phyloP scores from a whole-genome alignment of 2,329 filamentous ascomycete genomes.

The Cordyceps cicadae region DNA sequence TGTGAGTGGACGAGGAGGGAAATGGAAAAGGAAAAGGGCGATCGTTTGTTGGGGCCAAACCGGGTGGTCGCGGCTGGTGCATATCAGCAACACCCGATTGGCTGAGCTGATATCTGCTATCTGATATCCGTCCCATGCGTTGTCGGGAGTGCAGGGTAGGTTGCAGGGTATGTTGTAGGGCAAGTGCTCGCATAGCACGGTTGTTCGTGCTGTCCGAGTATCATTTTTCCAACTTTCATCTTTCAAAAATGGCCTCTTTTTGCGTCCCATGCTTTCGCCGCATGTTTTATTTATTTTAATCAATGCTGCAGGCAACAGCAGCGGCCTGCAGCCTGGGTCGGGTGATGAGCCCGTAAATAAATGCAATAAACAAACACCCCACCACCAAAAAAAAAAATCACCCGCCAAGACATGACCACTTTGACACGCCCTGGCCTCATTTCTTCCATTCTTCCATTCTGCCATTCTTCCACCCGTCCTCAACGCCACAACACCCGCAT shows the following conservation, averaged over 20 bases:
- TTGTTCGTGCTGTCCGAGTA: neutral
- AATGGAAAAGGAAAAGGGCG: neutral
- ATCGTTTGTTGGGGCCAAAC: neutral
- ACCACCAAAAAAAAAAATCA: neutral
- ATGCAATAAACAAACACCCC: neutral
- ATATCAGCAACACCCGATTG: conserved; percentile 12
- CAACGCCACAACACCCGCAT: no score
- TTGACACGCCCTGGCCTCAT: neutral
- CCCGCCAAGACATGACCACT: neutral
- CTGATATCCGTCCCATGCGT: neutral
- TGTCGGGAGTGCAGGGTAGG: no score
- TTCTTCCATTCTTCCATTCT: neutral
- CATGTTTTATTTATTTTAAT: neutral
- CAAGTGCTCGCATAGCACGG: neutral
- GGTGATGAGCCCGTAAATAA: neutral
- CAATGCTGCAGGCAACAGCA: neutral
- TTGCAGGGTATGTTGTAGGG: no score
- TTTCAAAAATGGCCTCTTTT: neutral
- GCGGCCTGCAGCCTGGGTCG: neutral
- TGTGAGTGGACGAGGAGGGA: neutral
- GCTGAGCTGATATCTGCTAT: neutral
- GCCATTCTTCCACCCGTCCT: no score
- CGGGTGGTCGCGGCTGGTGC: neutral
- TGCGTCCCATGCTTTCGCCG: neutral
- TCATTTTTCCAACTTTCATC: no score